Evolutionary conservation across 208 protist genomes (phyloP).

Genomic region (Wallacemonas collosoma): DNA sequence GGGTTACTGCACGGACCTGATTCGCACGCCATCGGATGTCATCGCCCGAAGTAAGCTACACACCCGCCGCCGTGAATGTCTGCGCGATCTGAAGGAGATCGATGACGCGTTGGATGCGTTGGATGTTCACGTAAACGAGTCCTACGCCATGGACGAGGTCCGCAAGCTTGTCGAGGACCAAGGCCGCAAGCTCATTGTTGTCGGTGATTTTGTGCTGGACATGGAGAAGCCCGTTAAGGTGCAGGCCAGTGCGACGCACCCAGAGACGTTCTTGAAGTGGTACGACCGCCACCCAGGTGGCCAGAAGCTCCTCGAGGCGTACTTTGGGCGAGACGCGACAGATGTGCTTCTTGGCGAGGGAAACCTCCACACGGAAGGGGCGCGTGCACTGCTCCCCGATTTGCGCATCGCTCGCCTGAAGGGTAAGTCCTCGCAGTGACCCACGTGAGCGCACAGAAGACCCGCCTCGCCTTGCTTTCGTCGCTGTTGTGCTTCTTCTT

Average conservation of each 20-base stretch:
- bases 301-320: conserved; percentile 36
- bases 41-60: conserved; percentile 29
- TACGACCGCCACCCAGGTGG: conserved; percentile 48
- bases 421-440: background rate
- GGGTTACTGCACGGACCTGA: conserved; percentile 35
- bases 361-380: conserved; percentile 40
- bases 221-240: conserved; percentile 24
- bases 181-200: conserved; percentile 28
- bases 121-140: conserved; percentile 16
- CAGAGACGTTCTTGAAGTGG: conserved; percentile 28
- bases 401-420: conserved; percentile 35
- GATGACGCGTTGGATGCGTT: conserved; percentile 15
- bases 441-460: too few relatives aligned
- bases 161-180: conserved; percentile 18
- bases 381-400: conserved; percentile 33
- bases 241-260: conserved; percentile 21
- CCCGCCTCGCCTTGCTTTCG: background rate
- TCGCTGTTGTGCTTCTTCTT: conserved; percentile 12
- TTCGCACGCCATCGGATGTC: conserved; percentile 28
- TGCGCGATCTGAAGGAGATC: conserved; percentile 19
- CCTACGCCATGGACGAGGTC: conserved; percentile 33
- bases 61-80: conserved; percentile 16
- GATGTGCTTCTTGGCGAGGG: conserved; percentile 29
- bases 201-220: conserved; percentile 47
- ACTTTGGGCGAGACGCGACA: conserved; percentile 45